Base-by-base conservation (phyloP, 257 asterid species). In the Fraxinus americana region DNA sequence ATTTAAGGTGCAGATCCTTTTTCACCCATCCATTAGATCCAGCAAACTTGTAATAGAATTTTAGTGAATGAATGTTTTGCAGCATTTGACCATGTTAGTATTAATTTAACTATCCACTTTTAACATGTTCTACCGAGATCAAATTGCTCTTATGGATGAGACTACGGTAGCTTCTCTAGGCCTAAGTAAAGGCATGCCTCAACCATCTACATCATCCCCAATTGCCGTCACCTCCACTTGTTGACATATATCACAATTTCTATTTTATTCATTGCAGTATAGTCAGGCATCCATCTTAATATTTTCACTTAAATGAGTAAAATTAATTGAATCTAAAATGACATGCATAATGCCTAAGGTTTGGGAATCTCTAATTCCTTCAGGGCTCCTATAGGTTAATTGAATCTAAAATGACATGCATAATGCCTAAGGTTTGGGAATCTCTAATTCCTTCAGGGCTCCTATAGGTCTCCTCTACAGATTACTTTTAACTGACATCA, bases 401-500 rank as follows among this genome's bases (percentile, higher is more conserved):
- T 17, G 23, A 54, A 54, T 54, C 23, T 19, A 54, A 54, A 54
- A 19, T 54, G n/a, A 50, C 9, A 19, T 54, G 65, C 19, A 36
- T 35, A 77, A 54, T 35, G 75, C n/a, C 70, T 19, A 69, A 39
- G 35, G 41, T 54, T 32, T 52, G 63, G 63, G 43, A 75, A 78
- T 48, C 72, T 19, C 52, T 59, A 77, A 17, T 70, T 41, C 74
- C 65, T 8, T 16, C 76, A 21, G 39, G 71, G 30, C 10, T 16
- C 59, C 36, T n/a, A 59, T 23, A 71, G 43, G 45, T 71, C 70
- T 71, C 72, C 65, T 57, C 72, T 39, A 12, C 3, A 19, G 13
- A 39, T 50, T 43, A 65, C 59, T 63, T 70, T n/a, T 27, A 71
- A 80, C 66, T 70, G 65, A 68, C 73, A 74, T 38, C 17, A 75